Conservation (phyloP, 1,284 basidiomycete genomes). For the Phlebopus sp. region DNA sequence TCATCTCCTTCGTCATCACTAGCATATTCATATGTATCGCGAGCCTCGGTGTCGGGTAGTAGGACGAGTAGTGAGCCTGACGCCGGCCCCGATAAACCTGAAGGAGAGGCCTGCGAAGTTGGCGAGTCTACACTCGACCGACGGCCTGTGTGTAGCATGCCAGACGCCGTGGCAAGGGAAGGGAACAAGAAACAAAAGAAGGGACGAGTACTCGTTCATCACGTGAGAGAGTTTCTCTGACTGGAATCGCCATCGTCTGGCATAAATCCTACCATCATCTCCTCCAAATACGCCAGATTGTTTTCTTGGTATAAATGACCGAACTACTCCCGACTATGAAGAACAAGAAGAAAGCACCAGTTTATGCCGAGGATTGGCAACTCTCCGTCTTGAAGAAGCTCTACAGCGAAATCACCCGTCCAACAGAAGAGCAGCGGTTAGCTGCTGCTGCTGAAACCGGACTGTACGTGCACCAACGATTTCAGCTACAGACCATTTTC, state of each 20-base stretch:
- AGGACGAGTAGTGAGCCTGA: slow-evolving; percentile 58
- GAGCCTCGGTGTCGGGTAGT: slow-evolving; percentile 49
- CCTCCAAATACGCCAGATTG: too few relatives aligned
- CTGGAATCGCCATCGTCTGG: too few relatives aligned
- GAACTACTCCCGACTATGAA: not conserved
- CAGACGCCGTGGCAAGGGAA: slow-evolving; percentile 17
- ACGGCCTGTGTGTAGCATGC: slow-evolving; percentile 1
- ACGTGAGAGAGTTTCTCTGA: too few relatives aligned
- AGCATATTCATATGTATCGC: slow-evolving; percentile 44
- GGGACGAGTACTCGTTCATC: not conserved
- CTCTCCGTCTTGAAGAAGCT: slow-evolving; percentile 29
- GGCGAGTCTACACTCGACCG: slow-evolving; percentile 14
- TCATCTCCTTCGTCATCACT: slow-evolving; percentile 47
- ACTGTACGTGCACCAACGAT: slow-evolving; percentile 22
- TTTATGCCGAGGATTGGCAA: slow-evolving; percentile 28
- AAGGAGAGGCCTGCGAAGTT: slow-evolving; percentile 2
- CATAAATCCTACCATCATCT: too few relatives aligned
- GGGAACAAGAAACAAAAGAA: slow-evolving; percentile 4
- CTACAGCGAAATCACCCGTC: slow-evolving; percentile 17
- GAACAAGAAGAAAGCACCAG: slow-evolving; percentile 13
- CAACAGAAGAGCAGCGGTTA: slow-evolving; percentile 22
- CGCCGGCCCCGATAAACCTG: slow-evolving; percentile 10
- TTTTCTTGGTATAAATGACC: too few relatives aligned
- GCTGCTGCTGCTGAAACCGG: slow-evolving; percentile 28
- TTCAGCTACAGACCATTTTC: slow-evolving; percentile 4